Base-by-base conservation (phyloP, 2,329 filamentous ascomycete species). In the Waltergamsia citrina region DNA sequence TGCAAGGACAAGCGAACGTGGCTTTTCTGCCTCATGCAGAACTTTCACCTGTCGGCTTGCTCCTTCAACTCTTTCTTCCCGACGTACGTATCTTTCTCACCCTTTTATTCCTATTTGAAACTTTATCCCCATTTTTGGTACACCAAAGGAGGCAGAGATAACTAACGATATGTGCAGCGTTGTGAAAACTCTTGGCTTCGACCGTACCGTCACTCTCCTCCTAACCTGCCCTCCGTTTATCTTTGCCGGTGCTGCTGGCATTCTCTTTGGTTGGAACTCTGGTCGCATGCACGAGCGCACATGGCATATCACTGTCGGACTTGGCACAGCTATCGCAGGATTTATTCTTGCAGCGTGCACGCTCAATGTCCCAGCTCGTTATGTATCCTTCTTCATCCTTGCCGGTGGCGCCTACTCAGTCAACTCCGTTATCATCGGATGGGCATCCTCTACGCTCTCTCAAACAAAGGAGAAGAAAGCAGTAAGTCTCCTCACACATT, bases 1-100 rank as follows among this genome's bases (percentile, higher is more conserved):
- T 38, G 38, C 22, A 29, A 38, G 19, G 38, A 43, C 22, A n/a
- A 37, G 27, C 26, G 40, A n/a, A n/a, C 69, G 1, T 74, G 67
- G 60, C 47, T 74, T 4, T 65, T 72, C 40, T 63, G 61, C 5
- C 52, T 72, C 23, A 72, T 73, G 67, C 65, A 71, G 42, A 71
- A 72, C 47, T 66, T 71, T 45, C 67, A 74, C 45, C 50, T 72
- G 10, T 65, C 63, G 1, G 67, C 69, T 2, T 67, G 55, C 33
- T 55, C 53, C 0, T 61, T 61, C 42, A 70, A 61, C 38, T 60
- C 62, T 0, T 72, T 72, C 52, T 60, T 60, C 37, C 55, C 27
- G 11, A 32, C 56, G n/a, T n/a, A n/a, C n/a, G n/a, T n/a, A n/a
- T n/a, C n/a, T n/a, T n/a, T n/a, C n/a, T n/a, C 0, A 57, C 53